Conservation (phyloP, 1,284 basidiomycete genomes). For the Peniophora sp. region DNA sequence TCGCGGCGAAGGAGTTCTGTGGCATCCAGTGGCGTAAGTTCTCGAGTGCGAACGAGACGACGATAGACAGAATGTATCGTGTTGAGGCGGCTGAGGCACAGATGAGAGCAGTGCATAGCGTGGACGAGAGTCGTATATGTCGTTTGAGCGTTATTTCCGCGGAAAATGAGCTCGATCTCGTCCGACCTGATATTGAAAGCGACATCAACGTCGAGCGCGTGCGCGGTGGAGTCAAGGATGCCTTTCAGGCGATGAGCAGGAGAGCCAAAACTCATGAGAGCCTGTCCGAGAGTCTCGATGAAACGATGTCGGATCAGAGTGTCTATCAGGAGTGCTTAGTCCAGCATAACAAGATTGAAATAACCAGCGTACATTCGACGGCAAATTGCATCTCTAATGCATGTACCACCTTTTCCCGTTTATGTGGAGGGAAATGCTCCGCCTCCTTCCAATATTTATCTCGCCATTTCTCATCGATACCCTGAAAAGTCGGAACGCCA, state of each 20-base stretch:
- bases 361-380: constrained; percentile 42
- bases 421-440: no score
- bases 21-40: constrained; percentile 71
- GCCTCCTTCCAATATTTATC: no score
- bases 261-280: constrained; percentile 59
- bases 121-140: constrained; percentile 74
- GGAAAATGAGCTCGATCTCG: constrained; percentile 74
- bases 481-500: no score
- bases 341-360: no score
- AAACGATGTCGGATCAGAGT: constrained; percentile 52
- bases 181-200: constrained; percentile 72
- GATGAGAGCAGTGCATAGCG: constrained; percentile 66
- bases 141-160: constrained; percentile 58
- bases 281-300: constrained; percentile 53
- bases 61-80: constrained; percentile 73
- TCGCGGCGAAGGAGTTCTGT: constrained; percentile 41
- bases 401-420: constrained; percentile 54
- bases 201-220: constrained; percentile 77
- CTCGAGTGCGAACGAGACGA: constrained; percentile 68
- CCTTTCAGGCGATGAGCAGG: constrained; percentile 67
- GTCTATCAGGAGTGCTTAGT: constrained; percentile 23
- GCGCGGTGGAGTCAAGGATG: constrained; percentile 65
- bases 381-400: constrained; percentile 64
- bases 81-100: constrained; percentile 71
- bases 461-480: no score